phyloP scores from a whole-genome alignment of 305 asterid genomes.

The Rubia peregrina region DNA sequence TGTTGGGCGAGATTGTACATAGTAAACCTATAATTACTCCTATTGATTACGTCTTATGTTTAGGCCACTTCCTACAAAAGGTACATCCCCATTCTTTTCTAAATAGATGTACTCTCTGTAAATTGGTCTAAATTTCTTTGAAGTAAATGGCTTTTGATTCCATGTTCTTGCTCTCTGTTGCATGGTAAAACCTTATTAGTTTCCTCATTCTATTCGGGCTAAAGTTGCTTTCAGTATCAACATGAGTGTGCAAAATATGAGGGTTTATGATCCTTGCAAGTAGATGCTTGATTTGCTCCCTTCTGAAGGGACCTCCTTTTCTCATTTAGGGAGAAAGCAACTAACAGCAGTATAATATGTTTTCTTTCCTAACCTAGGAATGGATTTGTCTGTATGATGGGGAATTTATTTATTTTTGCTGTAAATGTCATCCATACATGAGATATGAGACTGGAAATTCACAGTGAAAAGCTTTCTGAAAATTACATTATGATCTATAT shows the following conservation, averaged over 20 bases:
- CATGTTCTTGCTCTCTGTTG: background rate
- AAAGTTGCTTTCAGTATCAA: background rate
- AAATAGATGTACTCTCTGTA: background rate
- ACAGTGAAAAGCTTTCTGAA: background rate
- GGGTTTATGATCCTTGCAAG: background rate
- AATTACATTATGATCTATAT: background rate
- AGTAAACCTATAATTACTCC: constrained; percentile 78
- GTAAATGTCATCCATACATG: background rate
- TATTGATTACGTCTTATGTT: constrained; percentile 84
- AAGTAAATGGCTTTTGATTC: background rate
- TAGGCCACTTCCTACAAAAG: constrained; percentile 96
- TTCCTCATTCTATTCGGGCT: background rate
- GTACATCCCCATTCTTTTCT: constrained; percentile 30
- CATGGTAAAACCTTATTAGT: background rate
- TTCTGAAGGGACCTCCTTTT: too few species aligned
- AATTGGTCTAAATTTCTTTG: background rate
- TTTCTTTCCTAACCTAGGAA: constrained; percentile 1
- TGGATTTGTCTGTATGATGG: background rate
- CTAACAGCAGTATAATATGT: background rate
- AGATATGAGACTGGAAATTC: background rate
- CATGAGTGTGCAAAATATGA: background rate
- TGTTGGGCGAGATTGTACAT: constrained; percentile 93
- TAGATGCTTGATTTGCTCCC: background rate
- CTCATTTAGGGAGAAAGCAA: background rate
- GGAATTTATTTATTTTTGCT: background rate